phyloP scores from a whole-genome alignment of 2,329 filamentous ascomycete genomes.

The Nemania diffusa region DNA sequence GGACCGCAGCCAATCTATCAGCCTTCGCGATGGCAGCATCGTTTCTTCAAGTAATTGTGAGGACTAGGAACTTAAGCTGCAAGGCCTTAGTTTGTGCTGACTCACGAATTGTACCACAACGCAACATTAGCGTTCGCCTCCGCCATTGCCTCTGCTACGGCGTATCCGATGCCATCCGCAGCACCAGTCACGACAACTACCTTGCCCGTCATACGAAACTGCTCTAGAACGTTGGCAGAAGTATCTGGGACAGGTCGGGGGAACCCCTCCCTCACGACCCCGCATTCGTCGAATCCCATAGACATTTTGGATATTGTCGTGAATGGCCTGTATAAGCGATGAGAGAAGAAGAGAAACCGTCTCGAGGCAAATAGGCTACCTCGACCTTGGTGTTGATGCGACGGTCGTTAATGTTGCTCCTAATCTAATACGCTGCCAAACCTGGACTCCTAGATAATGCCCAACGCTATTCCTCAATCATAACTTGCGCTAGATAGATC shows the following conservation, averaged over 20 bases:
- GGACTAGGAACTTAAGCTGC: neutral
- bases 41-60: slow-evolving; percentile 29
- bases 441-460: slow-evolving; percentile 1
- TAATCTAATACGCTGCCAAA: neutral
- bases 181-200: slow-evolving; percentile 37
- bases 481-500: slow-evolving; percentile 9
- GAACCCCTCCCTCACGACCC: slow-evolving; percentile 35
- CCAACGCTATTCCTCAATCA: neutral
- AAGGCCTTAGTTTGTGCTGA: neutral
- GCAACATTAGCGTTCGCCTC: slow-evolving; percentile 35
- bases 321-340: neutral
- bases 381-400: neutral
- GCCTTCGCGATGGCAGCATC: slow-evolving; percentile 32
- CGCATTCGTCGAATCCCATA: slow-evolving; percentile 37
- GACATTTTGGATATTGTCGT: slow-evolving; percentile 32
- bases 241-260: slow-evolving; percentile 34
- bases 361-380: neutral
- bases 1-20: slow-evolving; percentile 17
- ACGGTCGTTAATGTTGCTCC: neutral
- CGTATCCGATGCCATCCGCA: slow-evolving; percentile 38
- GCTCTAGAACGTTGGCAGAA: slow-evolving; percentile 32
- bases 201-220: slow-evolving; percentile 36
- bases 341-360: neutral
- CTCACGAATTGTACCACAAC: slow-evolving; percentile 39
- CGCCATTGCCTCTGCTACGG: slow-evolving; percentile 36